Base-by-base conservation (phyloP, 2,329 filamentous ascomycete genomes). In the Botryosphaeria dothidea region DNA sequence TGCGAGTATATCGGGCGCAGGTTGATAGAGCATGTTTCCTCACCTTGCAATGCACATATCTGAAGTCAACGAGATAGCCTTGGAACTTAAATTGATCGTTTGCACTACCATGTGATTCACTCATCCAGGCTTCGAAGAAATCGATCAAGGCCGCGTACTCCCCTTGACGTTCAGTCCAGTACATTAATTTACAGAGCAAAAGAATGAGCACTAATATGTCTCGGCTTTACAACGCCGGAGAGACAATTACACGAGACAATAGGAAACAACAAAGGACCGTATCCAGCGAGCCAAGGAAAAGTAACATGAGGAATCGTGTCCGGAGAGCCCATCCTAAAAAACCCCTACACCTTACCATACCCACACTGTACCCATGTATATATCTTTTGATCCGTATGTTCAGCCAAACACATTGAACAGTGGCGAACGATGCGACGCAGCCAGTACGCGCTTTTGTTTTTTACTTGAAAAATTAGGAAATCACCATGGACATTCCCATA, bases 151-250 rank as follows among this genome's bases (percentile, higher is more conserved):
- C 17, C 17, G 38, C 38, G 19, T 21, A 17, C 43, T 46, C n/a
- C 17, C 54, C 17, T 11, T 15, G 7, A 17, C 4, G n/a, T 3
- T 34, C n/a, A 21, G n/a, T 31, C n/a, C 38, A 21, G 31, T 46
- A 45, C 27, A 60, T 60, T 60, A 60, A n/a, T 60, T 36, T 60
- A 60, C 56, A 60, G 27, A 25, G 13, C 6, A 34, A 54, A 9
- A 27, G 36, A 34, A 34, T 38, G 17, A 13, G 43, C 17, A 23
- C 15, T 8, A 38, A 34, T 34, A 15, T 15, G 52, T 27, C 36
- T 21, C n/a, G n/a, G 56, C 56, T 31, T 45, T 31, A 46, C 56
- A 34, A 46, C 56, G 27, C 56, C 25, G 21, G 7, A 29, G 23
- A 57, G 15, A 43, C 23, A 5, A 8, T 29, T 19, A 25, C 23